Evolutionary conservation across 768 basidiomycete species (phyloP), one percentile per base, ranked within the genome.

Genomic region (Ephemerocybe angulata): DNA sequence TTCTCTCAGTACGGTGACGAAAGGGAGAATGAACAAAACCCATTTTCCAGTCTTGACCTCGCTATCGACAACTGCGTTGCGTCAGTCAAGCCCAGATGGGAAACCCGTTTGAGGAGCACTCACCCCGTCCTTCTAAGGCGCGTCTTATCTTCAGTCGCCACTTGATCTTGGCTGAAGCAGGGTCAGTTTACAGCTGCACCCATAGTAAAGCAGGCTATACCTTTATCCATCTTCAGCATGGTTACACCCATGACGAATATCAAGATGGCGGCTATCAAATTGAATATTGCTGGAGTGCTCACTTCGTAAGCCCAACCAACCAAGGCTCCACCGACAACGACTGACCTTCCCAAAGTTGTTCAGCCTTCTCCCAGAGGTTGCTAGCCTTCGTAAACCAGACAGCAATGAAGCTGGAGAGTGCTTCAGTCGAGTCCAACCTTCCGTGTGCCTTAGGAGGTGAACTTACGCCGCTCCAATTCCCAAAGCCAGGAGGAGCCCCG

Each of bases 221-320:
- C 78, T 64, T 87, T 79, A 69, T 98, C 95, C 82, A 99, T 86
- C 67, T 91, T 93, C 57, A 99, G 83, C 89, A 98, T 95, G 31
- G 88, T 87, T 35, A 98, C 65, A 2, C 92, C 94, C 93, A 98
- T 96, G 65, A 88, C 76, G 68, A 93, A 91, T 64, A 97, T 94
- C 80, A 97, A 84, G 62, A 92, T 54, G 11, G 84, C 68, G 0
- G 88, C 88, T 52, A 92, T 76, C 53, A 90, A 70, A 59, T 84
- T 73, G 64, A 90, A 91, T 56, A 83, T 77, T 25, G 85, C 87
- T 89, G 37, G 17, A n/a, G 12, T 43, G 27, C 38, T 28, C 38
- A 41, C 33, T 38, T 19, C 19, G 24, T 35, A 48, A 35, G 29
- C 19, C n/a, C n/a, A n/a, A n/a, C n/a, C n/a, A n/a, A n/a, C n/a